phyloP scores from a whole-genome alignment of 2,329 filamentous ascomycete species.

The Fusarium luffae region DNA sequence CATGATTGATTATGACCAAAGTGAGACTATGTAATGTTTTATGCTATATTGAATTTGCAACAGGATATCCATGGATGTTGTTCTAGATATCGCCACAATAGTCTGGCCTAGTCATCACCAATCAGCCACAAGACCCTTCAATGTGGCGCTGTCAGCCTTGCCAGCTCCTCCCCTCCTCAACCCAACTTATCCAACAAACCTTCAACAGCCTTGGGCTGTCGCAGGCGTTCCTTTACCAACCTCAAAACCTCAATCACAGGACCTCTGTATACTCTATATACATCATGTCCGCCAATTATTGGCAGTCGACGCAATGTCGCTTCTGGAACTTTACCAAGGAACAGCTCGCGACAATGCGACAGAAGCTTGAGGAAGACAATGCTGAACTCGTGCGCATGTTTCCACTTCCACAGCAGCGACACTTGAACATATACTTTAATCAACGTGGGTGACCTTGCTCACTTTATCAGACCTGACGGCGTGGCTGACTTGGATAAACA shows the following conservation, averaged over 20 bases:
- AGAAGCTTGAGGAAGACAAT: slow-evolving; percentile 81
- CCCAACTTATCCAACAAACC: slow-evolving; percentile 3
- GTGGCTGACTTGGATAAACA: slow-evolving; percentile 49
- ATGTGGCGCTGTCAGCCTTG: slow-evolving; percentile 35
- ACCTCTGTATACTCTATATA: slow-evolving; percentile 15
- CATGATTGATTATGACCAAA: background rate
- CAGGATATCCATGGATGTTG: background rate
- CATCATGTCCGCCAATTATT: slow-evolving; percentile 92
- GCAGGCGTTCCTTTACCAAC: background rate
- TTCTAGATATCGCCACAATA: background rate
- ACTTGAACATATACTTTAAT: slow-evolving; percentile 92
- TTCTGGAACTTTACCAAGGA: slow-evolving; percentile 92
- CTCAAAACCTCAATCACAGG: background rate
- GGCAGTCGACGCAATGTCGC: slow-evolving; percentile 90
- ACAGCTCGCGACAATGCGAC: slow-evolving; percentile 78
- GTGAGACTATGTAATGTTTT: background rate
- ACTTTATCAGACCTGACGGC: background rate
- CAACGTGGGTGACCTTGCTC: slow-evolving; percentile 70
- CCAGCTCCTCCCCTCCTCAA: slow-evolving; percentile 14
- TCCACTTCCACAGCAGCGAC: slow-evolving; percentile 81
- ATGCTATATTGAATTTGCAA: background rate
- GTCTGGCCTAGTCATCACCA: slow-evolving; percentile 9
- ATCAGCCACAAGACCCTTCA: slow-evolving; percentile 28
- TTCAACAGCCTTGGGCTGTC: slow-evolving; percentile 18
- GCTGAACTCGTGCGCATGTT: slow-evolving; percentile 79